These are phyloP conservation scores for Singerocomus inundabilis DNA, from an alignment of 1,284 basidiomycete species.

Conservation along the genomic window DNA sequence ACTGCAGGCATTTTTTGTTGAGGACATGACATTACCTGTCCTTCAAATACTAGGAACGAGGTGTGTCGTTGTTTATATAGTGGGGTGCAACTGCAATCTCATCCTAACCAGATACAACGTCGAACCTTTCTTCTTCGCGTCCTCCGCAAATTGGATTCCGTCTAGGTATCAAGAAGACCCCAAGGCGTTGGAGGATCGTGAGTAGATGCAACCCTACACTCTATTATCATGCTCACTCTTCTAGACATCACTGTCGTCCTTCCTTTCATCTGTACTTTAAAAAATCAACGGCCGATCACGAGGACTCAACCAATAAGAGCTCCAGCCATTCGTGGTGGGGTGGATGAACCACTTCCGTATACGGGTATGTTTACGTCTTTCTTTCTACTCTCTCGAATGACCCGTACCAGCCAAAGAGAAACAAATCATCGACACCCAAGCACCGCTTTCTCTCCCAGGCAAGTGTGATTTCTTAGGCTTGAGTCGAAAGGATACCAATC, in stretches of 20 bases:
- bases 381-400: not conserved
- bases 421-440: slow-evolving; percentile 49
- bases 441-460: slow-evolving; percentile 40
- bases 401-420: slow-evolving; percentile 14
- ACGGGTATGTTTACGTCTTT: slow-evolving; percentile 10
- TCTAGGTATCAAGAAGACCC: slow-evolving; percentile 50
- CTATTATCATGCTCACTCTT: not conserved
- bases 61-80: slow-evolving; percentile 24
- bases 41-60: slow-evolving; percentile 53
- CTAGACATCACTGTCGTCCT: slow-evolving; percentile 50
- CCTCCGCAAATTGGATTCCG: slow-evolving; percentile 54
- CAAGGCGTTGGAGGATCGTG: slow-evolving; percentile 43
- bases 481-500: not conserved
- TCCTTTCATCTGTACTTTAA: slow-evolving; percentile 44
- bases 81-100: not conserved
- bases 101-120: slow-evolving; percentile 30
- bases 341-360: slow-evolving; percentile 7
- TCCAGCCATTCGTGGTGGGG: not conserved
- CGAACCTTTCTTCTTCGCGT: slow-evolving; percentile 60
- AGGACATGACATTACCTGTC: slow-evolving; percentile 44
- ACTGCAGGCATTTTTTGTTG: slow-evolving; percentile 48
- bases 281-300: slow-evolving; percentile 18
- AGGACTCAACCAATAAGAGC: slow-evolving; percentile 7
- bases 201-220: slow-evolving; percentile 18
- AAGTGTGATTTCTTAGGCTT: not conserved